A percentile compares a stretch with the other conserved stretches of the same genome.
These are phyloP conservation scores for Starmera quercuum DNA, from an alignment of 805 yeast species.

Conservation along the genomic window DNA sequence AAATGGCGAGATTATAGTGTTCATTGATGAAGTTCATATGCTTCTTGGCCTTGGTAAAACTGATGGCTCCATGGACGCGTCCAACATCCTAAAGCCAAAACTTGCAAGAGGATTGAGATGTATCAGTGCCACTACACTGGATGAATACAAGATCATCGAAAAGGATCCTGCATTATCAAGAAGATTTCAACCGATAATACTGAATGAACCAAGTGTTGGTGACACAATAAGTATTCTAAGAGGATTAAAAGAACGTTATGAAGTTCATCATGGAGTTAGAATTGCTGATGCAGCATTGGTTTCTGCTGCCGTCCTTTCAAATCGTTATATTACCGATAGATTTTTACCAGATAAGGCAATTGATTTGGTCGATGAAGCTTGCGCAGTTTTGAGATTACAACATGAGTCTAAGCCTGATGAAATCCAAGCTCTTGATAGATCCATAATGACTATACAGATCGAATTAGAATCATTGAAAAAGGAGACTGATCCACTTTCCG, in stretches of 20 bases:
- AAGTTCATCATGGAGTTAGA: constrained; percentile 96
- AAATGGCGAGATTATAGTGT: constrained; percentile 67
- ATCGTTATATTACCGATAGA: constrained; percentile 86
- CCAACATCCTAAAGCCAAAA: constrained; percentile 87
- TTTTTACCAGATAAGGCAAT: constrained; percentile 95
- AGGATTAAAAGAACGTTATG: constrained; percentile 90
- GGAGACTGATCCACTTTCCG: constrained; percentile 80
- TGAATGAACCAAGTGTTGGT: constrained; percentile 82
- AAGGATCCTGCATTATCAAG: constrained; percentile 95
- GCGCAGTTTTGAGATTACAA: constrained; percentile 88
- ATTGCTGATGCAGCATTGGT: constrained; percentile 89
- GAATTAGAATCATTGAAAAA: constrained; percentile 91
- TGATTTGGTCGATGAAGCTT: constrained; percentile 94
- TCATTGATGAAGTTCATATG: constrained; percentile 87
- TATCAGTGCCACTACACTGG: constrained; percentile 94
- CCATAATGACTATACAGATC: constrained; percentile 88
- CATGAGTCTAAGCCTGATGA: constrained; percentile 97
- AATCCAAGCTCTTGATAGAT: constrained; percentile 79
- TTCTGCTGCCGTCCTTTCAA: constrained; percentile 85
- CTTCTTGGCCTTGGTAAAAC: constrained; percentile 86
- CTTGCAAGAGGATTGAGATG: constrained; percentile 91
- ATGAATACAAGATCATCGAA: constrained; percentile 91
- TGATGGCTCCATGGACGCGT: constrained; percentile 94
- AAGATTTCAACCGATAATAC: constrained; percentile 82
- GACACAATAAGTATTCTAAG: constrained; percentile 89